Evolutionary conservation across 352 stramenopile genomes (phyloP).

Genomic region (Phytopythium montanum): DNA sequence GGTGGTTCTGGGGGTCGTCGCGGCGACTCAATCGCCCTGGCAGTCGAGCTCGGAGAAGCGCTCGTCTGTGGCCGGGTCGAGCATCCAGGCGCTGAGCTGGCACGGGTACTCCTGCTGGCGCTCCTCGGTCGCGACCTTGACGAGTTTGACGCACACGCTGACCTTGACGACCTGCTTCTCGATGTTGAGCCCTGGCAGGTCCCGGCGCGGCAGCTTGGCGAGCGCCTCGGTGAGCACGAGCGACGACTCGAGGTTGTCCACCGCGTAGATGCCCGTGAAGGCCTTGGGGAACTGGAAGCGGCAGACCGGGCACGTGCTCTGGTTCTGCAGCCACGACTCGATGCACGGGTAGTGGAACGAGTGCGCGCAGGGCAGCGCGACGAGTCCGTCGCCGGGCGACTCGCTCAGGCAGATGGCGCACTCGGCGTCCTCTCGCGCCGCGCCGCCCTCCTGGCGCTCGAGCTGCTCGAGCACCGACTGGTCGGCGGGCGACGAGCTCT

Average conservation of each 20-base stretch:
- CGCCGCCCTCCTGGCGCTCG: slow-evolving; percentile 27
- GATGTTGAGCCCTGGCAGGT: slow-evolving; percentile 41
- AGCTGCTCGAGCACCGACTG: slow-evolving; percentile 52
- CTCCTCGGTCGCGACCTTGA: slow-evolving; percentile 41
- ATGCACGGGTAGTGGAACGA: slow-evolving; percentile 93
- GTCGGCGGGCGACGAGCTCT: slow-evolving; percentile 55
- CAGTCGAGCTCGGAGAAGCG: slow-evolving; percentile 41
- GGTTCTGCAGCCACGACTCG: slow-evolving; percentile 86
- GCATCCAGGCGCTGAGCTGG: slow-evolving; percentile 52
- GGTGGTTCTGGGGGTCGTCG: no score
- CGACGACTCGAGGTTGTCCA: slow-evolving; percentile 62
- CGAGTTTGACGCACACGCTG: slow-evolving; percentile 59
- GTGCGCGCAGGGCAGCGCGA: slow-evolving; percentile 89
- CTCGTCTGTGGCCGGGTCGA: slow-evolving; percentile 30
- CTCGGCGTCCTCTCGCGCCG: slow-evolving; percentile 23
- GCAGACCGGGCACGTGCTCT: slow-evolving; percentile 93
- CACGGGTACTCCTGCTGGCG: slow-evolving; percentile 54
- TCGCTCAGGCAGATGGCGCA: slow-evolving; percentile 91
- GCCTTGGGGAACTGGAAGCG: slow-evolving; percentile 86
- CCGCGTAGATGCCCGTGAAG: slow-evolving; percentile 63
- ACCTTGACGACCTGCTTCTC: slow-evolving; percentile 51
- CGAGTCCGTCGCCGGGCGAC: slow-evolving; percentile 42
- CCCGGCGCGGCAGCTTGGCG: slow-evolving; percentile 29
- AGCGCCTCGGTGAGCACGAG: slow-evolving; percentile 49
- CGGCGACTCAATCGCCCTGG: slow-evolving; percentile 10